These are phyloP conservation scores for Zygoascus sp. DNA, from an alignment of 1,139 yeast species.

Conservation along the genomic window DNA sequence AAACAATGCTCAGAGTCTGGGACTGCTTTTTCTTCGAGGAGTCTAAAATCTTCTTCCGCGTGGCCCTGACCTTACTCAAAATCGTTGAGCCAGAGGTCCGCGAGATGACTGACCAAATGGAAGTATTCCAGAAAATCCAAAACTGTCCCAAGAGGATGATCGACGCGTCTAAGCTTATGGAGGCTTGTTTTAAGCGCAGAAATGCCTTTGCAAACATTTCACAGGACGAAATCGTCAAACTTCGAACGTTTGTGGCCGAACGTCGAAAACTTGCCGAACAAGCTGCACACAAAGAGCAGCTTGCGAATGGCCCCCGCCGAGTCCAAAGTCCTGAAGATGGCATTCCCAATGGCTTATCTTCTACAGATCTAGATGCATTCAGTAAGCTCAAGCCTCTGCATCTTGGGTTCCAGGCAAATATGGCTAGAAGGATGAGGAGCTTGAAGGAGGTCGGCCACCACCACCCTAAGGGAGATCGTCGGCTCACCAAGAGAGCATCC, in stretches of 20 bases:
- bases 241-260: conserved; percentile 70
- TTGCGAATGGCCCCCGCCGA: conserved; percentile 5
- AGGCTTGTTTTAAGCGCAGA: conserved; percentile 67
- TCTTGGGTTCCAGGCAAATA: conserved; percentile 7
- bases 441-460: neutral
- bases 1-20: conserved; percentile 85
- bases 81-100: conserved; percentile 62
- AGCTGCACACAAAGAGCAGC: conserved; percentile 6
- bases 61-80: conserved; percentile 78
- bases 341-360: neutral
- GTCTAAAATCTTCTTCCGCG: conserved; percentile 77
- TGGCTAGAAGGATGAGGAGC: conserved; percentile 6
- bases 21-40: conserved; percentile 93
- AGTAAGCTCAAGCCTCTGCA: conserved; percentile 19
- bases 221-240: conserved; percentile 74
- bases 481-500: neutral
- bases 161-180: conserved; percentile 68
- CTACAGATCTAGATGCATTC: conserved; percentile 23
- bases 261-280: conserved; percentile 25
- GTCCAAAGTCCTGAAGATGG: neutral
- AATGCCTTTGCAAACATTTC: conserved; percentile 63
- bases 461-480: neutral
- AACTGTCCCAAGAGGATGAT: conserved; percentile 68
- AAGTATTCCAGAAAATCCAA: conserved; percentile 81
- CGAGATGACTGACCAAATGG: conserved; percentile 60